Evolutionary conservation across 2,329 filamentous ascomycete genomes (phyloP).

Genomic region (Domatiomyces catenatus): DNA sequence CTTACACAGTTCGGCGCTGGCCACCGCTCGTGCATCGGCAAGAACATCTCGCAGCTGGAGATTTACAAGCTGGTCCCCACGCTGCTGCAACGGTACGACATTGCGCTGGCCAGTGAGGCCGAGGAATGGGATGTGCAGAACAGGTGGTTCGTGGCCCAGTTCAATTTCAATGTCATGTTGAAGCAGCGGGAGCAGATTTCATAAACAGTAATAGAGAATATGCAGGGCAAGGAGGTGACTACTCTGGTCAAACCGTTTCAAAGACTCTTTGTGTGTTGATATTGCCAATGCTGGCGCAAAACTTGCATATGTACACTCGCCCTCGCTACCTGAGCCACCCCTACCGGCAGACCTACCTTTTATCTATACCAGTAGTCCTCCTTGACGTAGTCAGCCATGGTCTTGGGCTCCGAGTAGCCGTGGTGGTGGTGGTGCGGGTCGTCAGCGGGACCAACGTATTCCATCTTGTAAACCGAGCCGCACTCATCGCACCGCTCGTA

Average conservation of each 20-base stretch:
- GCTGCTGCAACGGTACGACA: constrained; percentile 6
- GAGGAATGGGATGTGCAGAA: constrained; percentile 10
- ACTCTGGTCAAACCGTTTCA: not conserved
- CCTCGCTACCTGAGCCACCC: not conserved
- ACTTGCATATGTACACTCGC: not conserved
- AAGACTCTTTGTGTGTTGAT: not conserved
- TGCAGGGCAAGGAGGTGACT: too few species aligned
- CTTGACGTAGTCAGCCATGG: constrained; percentile 89
- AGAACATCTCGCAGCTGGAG: constrained; percentile 16
- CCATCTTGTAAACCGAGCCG: constrained; percentile 93
- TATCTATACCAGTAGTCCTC: constrained; percentile 72
- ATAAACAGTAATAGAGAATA: too few species aligned
- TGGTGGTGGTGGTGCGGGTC: constrained; percentile 41
- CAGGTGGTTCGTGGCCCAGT: constrained; percentile 12
- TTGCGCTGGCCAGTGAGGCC: constrained; percentile 3
- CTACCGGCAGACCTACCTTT: constrained; percentile 1
- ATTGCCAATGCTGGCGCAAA: not conserved
- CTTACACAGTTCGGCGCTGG: constrained; percentile 33
- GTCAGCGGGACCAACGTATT: constrained; percentile 75
- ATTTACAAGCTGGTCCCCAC: constrained; percentile 18
- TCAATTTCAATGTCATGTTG: constrained; percentile 6
- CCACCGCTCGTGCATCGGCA: constrained; percentile 27
- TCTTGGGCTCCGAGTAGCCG: constrained; percentile 71
- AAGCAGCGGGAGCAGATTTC: too few species aligned
- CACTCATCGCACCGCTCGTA: constrained; percentile 94